phyloP scores from a whole-genome alignment of 805 yeast genomes.

The Lipomyces sp. region DNA sequence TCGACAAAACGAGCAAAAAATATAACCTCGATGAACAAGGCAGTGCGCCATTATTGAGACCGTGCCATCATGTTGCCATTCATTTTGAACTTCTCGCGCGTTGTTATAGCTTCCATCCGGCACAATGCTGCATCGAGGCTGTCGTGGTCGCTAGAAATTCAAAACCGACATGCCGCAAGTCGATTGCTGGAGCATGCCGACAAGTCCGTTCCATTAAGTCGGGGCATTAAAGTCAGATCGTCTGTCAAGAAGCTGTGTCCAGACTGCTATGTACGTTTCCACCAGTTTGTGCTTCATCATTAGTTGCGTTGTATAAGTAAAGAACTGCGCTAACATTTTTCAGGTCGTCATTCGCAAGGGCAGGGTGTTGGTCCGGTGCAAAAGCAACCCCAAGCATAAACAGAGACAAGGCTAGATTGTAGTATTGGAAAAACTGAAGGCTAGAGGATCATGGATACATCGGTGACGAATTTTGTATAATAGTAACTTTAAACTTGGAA shows the following conservation, averaged over 20 bases:
- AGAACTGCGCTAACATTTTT: neutral
- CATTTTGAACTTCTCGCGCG: conserved; percentile 18
- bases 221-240: conserved; percentile 90
- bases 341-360: conserved; percentile 93
- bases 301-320: neutral
- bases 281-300: neutral
- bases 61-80: conserved; percentile 19
- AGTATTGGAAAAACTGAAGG: neutral
- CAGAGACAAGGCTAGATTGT: conserved; percentile 67
- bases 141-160: conserved; percentile 30
- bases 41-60: neutral
- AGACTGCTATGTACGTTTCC: conserved; percentile 67
- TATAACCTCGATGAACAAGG: neutral
- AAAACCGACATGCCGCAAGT: conserved; percentile 8
- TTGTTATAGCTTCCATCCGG: conserved; percentile 12
- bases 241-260: conserved; percentile 92
- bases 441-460: neutral
- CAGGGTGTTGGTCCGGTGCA: conserved; percentile 89
- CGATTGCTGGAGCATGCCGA: neutral
- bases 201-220: conserved; percentile 39
- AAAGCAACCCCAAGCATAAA: conserved; percentile 89
- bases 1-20: neutral
- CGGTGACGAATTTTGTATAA: neutral
- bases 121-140: conserved; percentile 12
- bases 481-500: neutral